Evolutionary conservation across 495 filamentous ascomycete species (phyloP).

Genomic region (Cudoniella acicularis): DNA sequence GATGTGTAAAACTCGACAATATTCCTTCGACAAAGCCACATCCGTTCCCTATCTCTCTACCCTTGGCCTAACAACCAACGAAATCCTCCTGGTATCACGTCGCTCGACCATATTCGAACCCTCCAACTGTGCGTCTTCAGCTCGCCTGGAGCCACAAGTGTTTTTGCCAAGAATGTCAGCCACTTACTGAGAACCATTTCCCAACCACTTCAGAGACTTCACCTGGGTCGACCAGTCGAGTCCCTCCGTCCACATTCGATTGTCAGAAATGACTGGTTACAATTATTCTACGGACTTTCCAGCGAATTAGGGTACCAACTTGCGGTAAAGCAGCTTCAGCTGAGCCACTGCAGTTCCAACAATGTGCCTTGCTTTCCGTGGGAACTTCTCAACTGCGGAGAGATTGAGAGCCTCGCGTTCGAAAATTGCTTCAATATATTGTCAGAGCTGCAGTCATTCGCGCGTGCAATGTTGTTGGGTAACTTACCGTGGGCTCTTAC

Average conservation of each 20-base stretch:
- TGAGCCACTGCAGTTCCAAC: not conserved
- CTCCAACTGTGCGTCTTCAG: not conserved
- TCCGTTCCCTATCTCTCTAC: not conserved
- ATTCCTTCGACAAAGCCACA: not conserved
- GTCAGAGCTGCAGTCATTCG: not conserved
- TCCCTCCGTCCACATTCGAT: not conserved
- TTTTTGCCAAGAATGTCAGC: not conserved
- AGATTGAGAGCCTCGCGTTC: not conserved
- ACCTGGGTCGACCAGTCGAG: not conserved
- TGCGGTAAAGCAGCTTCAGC: not conserved
- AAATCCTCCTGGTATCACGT: not conserved
- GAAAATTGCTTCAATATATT: not conserved
- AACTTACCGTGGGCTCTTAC: not conserved
- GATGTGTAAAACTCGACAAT: not conserved
- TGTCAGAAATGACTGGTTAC: not conserved
- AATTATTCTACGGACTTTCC: not conserved
- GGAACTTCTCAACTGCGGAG: too few relatives aligned
- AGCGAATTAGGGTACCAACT: not conserved
- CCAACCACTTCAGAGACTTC: not conserved
- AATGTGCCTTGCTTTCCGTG: not conserved
- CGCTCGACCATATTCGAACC: not conserved
- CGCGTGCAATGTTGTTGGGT: not conserved
- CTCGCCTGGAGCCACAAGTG: not conserved
- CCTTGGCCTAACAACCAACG: not conserved
- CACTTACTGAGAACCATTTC: not conserved